Evolutionary conservation across 495 filamentous ascomycete species (phyloP).

Genomic region (Xylaria palmicola): DNA sequence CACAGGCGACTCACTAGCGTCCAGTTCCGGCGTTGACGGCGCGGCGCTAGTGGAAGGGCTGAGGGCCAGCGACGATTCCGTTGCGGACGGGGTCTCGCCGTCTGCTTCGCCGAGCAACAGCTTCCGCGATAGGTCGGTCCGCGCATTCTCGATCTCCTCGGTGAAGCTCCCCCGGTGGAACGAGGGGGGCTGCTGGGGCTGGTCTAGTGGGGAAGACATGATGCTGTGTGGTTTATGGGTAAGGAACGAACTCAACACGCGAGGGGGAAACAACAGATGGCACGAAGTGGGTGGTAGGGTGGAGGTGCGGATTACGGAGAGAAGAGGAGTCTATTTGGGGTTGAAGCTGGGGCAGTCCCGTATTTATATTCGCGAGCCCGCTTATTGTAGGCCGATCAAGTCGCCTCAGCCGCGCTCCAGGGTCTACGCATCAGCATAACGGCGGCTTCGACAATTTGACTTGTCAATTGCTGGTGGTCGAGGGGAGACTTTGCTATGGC

Average conservation of each 20-base stretch:
- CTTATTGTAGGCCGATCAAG: no score
- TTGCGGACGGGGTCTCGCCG: slow-evolving; percentile 15
- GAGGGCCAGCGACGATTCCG: slow-evolving; percentile 25
- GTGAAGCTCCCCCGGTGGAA: slow-evolving; percentile 33
- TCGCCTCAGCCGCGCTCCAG: not conserved
- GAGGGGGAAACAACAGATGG: slow-evolving; percentile 23
- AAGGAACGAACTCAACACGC: slow-evolving; percentile 38
- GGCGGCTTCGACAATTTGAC: slow-evolving; percentile 12
- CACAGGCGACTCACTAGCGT: slow-evolving; percentile 28
- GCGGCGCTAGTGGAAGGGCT: slow-evolving; percentile 28
- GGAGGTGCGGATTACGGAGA: slow-evolving; percentile 4
- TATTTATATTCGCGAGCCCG: slow-evolving; percentile 23
- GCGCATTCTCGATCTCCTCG: slow-evolving; percentile 31
- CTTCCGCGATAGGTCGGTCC: slow-evolving; percentile 32
- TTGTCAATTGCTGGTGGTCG: not conserved
- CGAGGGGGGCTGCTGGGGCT: slow-evolving; percentile 23
- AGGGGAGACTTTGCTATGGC: slow-evolving; percentile 2
- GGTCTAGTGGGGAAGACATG: slow-evolving; percentile 28
- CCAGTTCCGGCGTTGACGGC: slow-evolving; percentile 23
- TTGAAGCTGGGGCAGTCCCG: slow-evolving; percentile 15
- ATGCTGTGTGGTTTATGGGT: slow-evolving; percentile 20
- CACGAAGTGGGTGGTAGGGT: slow-evolving; percentile 13
- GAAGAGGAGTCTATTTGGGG: not conserved
- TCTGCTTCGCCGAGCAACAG: slow-evolving; percentile 21
- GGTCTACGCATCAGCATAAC: slow-evolving; percentile 15